Evolutionary conservation across 164 flowering plant species (phyloP), one percentile per base, ranked within the genome.

Genomic region (Aristolochia contorta): DNA sequence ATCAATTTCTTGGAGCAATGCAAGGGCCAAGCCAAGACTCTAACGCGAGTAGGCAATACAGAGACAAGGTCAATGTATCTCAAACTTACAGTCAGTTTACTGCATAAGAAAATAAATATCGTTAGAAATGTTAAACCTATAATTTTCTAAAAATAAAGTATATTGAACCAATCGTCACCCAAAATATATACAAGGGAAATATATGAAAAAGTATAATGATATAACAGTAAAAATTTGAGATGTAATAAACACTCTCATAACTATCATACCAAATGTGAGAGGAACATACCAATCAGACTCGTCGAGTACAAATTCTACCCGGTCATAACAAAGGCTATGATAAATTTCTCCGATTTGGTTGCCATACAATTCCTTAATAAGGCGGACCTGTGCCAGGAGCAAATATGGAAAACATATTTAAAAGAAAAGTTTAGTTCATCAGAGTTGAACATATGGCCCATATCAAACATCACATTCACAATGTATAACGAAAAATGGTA

Each of bases 341-440:
- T 89, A 94, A 55, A 91, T 79, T 72, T 91, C 97, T 69, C 77
- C 75, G 22, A 94, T 81, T 69, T 85, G 91, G 70, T 85, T 78
- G 47, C 89, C 95, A 75, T 89, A 91, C 71, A 94, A 68, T 72
- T 94, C 99, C 76, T 84, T 85, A 49, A 85, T 72, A 69, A 94
- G 86, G 41, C 84, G 84, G 68, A 94, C 87, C 99, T 94, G 43
- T 37, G 9, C 12, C 43, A 37, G 12, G 43, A 6, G 12, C 9
- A 37, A 10, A 37, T 3, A 37, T 37, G 43, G 12, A 37, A 37
- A 37, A 10, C 43, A 37, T 37, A 8, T 10, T 6, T 37, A 37
- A 37, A 10, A 3, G 43, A 37, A 37, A 37, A 0, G 5, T 37
- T 37, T 8, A 37, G 43, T 8, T 37, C 12, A 37, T 37, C 5